Evolutionary conservation across 129 eudicot species (phyloP), one percentile per base, ranked within the genome.

Genomic region (Rutidosis leptorrhynchoides): DNA sequence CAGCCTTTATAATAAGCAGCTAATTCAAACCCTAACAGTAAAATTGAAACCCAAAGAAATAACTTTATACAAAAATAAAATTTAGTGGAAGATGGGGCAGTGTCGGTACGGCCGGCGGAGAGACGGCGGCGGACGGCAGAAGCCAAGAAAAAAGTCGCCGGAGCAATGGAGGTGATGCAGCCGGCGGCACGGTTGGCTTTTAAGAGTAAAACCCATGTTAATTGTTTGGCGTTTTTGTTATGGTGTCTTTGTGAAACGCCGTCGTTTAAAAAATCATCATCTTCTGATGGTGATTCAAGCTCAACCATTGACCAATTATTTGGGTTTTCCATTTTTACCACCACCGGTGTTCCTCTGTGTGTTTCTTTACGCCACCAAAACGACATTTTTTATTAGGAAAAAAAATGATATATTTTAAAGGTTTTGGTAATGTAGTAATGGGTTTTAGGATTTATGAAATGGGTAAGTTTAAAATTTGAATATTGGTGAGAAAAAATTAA

Each of bases 231-330:
- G 70, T 91, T 87, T 73, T 85, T 91, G 87, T 83, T 88, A n/a
- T 87, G 65, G 29, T 73, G 33, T 14, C 64, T 55, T 58, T 57
- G 62, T 0, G 82, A 51, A 7, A 64, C 77, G 74, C 43, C 76
- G 67, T 69, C 86, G 82, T 71, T 71, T 24, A 74, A 33, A 6
- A 58, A 58, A 58, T 58, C 63, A 24, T 87, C 98, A 28, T 87
- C 97, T 11, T 80, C 90, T 4, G 82, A 65, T 10, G 92, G 82
- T 3, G 77, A 67, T 61, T 87, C 81, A 0, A 90, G 78, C 55
- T 90, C 95, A n/a, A 80, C 89, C 85, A 91, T 91, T n/a, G 96
- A 85, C 98, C 98, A 91, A 65, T 89, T 85, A 64, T 91, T 91
- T 0, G 96, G 96, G 69, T 91, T 87, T 68, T 91, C 96, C 96